phyloP scores from a whole-genome alignment of 192 early-diverging fungal genomes.

The Backusella tuberculispora region DNA sequence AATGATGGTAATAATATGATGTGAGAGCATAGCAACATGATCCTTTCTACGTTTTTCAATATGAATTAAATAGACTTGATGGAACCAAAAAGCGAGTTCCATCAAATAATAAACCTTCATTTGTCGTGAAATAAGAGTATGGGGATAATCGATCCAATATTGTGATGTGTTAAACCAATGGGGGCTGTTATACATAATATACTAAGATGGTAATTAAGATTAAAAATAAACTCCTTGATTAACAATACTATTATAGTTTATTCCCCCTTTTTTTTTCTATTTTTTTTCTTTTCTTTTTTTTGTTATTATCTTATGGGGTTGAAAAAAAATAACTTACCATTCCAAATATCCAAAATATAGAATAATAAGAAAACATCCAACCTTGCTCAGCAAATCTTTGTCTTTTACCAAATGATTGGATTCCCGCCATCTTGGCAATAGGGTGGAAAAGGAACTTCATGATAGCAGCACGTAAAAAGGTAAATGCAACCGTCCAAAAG shows the following conservation, averaged over 20 bases:
- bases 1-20: slow-evolving; percentile 79
- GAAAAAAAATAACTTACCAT: slow-evolving; percentile 49
- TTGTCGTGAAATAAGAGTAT: slow-evolving; percentile 52
- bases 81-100: slow-evolving; percentile 80
- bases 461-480: slow-evolving; percentile 60
- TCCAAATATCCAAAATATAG: slow-evolving; percentile 65
- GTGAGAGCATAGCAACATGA: slow-evolving; percentile 69
- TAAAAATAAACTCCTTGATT: not conserved
- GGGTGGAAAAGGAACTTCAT: slow-evolving; percentile 59
- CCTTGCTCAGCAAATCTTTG: slow-evolving; percentile 77
- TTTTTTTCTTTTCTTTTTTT: not conserved
- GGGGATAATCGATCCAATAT: slow-evolving; percentile 78
- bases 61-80: slow-evolving; percentile 77
- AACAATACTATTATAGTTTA: not conserved
- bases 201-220: slow-evolving; percentile 38
- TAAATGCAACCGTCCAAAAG: slow-evolving; percentile 71
- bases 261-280: not conserved
- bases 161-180: slow-evolving; percentile 75
- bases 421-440: slow-evolving; percentile 42
- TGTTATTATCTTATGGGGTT: too few species aligned
- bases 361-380: slow-evolving; percentile 69
- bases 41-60: slow-evolving; percentile 81
- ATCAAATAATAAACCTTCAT: slow-evolving; percentile 78
- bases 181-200: slow-evolving; percentile 69
- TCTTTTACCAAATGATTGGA: slow-evolving; percentile 42